Evolutionary conservation across 2,329 filamentous ascomycete genomes (phyloP).

Genomic region (Oidium heveae): DNA sequence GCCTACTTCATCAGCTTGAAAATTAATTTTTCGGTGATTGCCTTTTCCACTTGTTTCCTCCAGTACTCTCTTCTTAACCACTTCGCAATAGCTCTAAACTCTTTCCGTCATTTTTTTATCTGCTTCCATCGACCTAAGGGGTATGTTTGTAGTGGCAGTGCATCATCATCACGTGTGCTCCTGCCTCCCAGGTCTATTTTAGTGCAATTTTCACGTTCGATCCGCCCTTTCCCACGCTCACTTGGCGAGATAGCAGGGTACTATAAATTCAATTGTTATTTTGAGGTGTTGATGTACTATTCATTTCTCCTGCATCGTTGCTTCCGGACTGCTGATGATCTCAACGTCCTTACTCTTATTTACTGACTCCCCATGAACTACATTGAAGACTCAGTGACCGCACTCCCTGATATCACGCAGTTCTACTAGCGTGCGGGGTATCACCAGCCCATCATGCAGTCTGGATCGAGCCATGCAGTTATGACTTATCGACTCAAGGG

Average conservation of each 20-base stretch:
- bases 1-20: neutral
- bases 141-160: too few relatives aligned
- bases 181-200: neutral
- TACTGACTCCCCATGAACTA: neutral
- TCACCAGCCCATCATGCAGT: neutral
- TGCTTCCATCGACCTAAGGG: neutral
- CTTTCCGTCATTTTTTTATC: neutral
- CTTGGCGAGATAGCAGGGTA: neutral
- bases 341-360: neutral
- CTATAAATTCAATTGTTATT: neutral
- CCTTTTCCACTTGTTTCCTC: too few relatives aligned
- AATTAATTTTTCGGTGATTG: neutral
- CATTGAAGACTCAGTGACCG: neutral
- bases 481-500: neutral
- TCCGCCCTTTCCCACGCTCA: neutral
- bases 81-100: neutral
- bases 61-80: neutral
- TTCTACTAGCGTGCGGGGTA: neutral
- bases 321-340: neutral
- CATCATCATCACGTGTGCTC: neutral
- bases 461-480: neutral
- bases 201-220: neutral
- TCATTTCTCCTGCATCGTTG: neutral
- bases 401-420: neutral
- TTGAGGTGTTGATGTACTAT: neutral